These are phyloP conservation scores for Cadophora sp. DNA, from an alignment of 2,329 filamentous ascomycete species.

Conservation along the genomic window DNA sequence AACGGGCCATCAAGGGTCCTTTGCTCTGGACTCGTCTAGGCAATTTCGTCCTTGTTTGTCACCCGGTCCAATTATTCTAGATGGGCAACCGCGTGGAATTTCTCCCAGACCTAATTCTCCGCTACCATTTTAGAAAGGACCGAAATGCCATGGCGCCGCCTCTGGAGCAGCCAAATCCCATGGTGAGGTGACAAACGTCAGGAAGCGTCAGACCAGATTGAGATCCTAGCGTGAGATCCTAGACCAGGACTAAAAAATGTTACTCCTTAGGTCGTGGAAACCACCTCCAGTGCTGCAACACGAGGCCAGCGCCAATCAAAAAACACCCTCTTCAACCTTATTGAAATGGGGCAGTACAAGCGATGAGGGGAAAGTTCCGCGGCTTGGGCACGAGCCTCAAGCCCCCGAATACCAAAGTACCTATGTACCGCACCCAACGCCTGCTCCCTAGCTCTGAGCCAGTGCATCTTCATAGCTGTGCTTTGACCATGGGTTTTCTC, in stretches of 20 bases:
- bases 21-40: not conserved
- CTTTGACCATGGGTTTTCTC: not conserved
- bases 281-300: not conserved
- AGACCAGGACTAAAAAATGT: not conserved
- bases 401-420: not conserved
- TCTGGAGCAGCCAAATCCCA: not conserved
- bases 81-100: not conserved
- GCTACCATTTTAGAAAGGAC: not conserved
- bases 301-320: not conserved
- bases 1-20: constrained; percentile 1
- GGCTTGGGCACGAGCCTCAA: not conserved
- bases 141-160: not conserved
- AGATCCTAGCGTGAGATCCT: constrained; percentile 5
- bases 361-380: not conserved
- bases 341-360: not conserved
- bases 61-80: not conserved
- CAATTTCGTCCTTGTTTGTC: not conserved
- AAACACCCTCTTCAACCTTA: not conserved
- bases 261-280: not conserved
- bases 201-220: not conserved
- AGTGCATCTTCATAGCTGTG: not conserved
- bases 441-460: not conserved
- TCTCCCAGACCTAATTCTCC: not conserved
- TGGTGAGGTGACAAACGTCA: constrained; percentile 1
- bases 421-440: no score